A percentile compares a stretch with the other conserved stretches of the same genome.
Evolutionary conservation across 345 rosid genomes (phyloP).

Genomic region (Syzygium grande): DNA sequence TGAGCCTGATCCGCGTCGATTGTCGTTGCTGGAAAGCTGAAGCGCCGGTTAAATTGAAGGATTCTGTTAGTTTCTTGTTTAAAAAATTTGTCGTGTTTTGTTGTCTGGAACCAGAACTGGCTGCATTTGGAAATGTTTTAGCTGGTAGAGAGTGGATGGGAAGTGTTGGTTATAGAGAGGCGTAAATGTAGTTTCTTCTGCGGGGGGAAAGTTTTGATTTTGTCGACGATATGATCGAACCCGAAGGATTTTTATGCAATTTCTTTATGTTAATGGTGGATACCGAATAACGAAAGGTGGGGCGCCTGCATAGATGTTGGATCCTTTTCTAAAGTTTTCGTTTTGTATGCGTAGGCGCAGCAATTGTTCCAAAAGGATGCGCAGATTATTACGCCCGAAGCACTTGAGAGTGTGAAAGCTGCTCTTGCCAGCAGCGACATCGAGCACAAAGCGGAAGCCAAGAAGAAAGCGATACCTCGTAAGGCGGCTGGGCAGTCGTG

Average conservation of each 20-base stretch:
- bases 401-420: conserved; percentile 90
- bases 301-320: background rate
- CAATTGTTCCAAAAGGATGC: conserved; percentile 96
- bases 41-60: background rate
- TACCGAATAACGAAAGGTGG: background rate
- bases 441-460: conserved; percentile 84
- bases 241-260: background rate
- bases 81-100: too few species aligned
- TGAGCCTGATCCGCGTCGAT: background rate
- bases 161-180: background rate
- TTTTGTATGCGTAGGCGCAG: conserved; percentile 53
- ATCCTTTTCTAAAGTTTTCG: conserved; percentile 1
- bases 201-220: background rate
- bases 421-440: conserved; percentile 92
- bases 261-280: background rate
- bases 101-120: background rate
- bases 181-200: background rate
- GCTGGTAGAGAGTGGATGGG: background rate
- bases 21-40: background rate
- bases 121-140: background rate
- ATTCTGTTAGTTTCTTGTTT: background rate
- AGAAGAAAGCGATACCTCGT: conserved; percentile 89
- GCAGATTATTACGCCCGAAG: conserved; percentile 89
- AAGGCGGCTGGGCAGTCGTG: conserved; percentile 93
- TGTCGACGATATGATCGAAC: background rate